Percentiles rank a stretch among this genome's conserved stretches.
These are phyloP conservation scores for Williopsis jadinii DNA, from an alignment of 1,139 yeast species.

Conservation along the genomic window DNA sequence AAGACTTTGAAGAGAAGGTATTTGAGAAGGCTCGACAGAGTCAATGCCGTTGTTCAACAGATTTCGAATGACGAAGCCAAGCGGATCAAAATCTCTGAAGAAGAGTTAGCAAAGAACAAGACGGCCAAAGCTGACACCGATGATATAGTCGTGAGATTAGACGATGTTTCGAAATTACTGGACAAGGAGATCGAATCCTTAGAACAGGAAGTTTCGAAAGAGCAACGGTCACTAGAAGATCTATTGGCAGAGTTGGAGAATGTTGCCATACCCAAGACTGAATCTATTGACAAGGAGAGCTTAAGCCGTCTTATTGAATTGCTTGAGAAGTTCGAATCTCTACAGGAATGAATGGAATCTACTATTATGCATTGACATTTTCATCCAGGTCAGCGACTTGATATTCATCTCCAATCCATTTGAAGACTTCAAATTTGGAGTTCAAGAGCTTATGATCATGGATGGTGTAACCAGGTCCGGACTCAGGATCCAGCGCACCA, in stretches of 20 bases:
- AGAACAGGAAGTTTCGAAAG: neutral
- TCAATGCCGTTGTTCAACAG: constrained; percentile 3
- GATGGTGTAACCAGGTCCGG: constrained; percentile 65
- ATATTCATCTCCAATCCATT: constrained; percentile 39
- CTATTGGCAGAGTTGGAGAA: constrained; percentile 3
- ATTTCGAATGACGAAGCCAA: neutral
- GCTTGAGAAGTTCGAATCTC: constrained; percentile 1
- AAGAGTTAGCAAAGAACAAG: no score
- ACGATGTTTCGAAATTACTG: neutral
- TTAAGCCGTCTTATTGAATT: neutral
- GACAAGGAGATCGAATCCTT: neutral
- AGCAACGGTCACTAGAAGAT: neutral
- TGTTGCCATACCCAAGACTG: constrained; percentile 3
- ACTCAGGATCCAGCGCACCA: constrained; percentile 48
- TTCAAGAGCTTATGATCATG: constrained; percentile 69
- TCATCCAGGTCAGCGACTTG: constrained; percentile 21
- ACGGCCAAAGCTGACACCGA: no score
- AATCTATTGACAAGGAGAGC: neutral
- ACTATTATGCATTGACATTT: constrained; percentile 13
- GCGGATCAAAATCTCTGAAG: neutral
- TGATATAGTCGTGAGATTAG: no score
- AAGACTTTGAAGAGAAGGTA: constrained; percentile 3
- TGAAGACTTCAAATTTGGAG: constrained; percentile 77
- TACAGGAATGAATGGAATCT: neutral
- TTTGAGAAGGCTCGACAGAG: neutral